Evolutionary conservation across 139 green algal species (phyloP).

Genomic region (Edaphochlamys debaryana): DNA sequence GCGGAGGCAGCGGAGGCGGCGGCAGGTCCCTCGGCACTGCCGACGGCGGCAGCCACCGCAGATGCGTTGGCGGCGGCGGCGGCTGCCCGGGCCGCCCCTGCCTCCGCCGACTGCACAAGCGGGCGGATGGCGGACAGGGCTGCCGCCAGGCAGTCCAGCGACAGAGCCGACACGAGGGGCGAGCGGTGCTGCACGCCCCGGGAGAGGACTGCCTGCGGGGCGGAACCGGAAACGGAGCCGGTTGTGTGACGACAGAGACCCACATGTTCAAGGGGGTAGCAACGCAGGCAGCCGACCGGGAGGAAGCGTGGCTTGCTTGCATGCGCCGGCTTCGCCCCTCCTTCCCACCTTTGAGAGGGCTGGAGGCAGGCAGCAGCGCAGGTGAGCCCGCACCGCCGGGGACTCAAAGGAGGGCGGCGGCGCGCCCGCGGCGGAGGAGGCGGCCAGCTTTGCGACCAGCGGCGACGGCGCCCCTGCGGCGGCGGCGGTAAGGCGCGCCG

Average conservation of each 20-base stretch:
- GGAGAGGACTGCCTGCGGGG: slow-evolving; percentile 62
- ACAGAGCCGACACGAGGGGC: slow-evolving; percentile 60
- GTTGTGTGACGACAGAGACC: no score
- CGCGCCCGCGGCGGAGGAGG: background rate
- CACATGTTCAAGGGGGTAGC: no score
- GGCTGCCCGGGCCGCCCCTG: background rate
- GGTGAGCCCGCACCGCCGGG: slow-evolving; percentile 9
- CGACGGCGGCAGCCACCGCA: background rate
- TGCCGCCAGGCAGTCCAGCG: slow-evolving; percentile 52
- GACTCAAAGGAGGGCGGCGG: slow-evolving; percentile 18
- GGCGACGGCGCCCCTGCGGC: background rate
- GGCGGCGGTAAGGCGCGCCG: slow-evolving; percentile 8
- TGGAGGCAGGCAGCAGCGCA: slow-evolving; percentile 48
- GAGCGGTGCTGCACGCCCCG: slow-evolving; percentile 71
- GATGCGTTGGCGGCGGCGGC: slow-evolving; percentile 23
- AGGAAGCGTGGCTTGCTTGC: no score
- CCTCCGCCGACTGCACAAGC: slow-evolving; percentile 24
- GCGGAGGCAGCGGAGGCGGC: background rate
- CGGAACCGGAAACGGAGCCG: no score
- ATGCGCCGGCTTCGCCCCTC: no score
- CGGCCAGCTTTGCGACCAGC: background rate
- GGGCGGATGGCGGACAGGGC: slow-evolving; percentile 39
- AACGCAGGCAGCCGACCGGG: no score
- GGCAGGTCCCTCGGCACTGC: slow-evolving; percentile 20
- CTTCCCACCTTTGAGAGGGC: slow-evolving; percentile 52